A percentile compares a stretch with the other conserved stretches of the same genome.
Conservation (phyloP, 2,329 filamentous ascomycete genomes). For the Neurospora sp. region DNA sequence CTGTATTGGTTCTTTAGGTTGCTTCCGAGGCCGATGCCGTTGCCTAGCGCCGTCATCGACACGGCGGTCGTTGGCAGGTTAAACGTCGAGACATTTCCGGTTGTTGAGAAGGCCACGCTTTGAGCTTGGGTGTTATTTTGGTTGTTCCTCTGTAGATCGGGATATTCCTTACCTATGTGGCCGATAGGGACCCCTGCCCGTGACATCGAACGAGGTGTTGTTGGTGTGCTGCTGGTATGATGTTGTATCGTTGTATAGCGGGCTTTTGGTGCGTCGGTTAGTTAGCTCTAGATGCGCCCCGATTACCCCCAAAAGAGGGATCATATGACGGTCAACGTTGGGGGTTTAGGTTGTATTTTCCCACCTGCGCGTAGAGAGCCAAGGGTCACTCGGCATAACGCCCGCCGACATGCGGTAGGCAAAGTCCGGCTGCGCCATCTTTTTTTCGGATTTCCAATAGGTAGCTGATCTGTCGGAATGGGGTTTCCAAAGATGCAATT, state of each 20-base stretch:
- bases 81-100: constrained; percentile 24
- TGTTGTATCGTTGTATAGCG: constrained; percentile 23
- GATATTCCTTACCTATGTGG: constrained; percentile 23
- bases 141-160: constrained; percentile 12
- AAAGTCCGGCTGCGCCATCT: constrained; percentile 38
- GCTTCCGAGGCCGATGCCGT: background rate
- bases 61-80: constrained; percentile 22
- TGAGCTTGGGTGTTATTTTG: constrained; percentile 18
- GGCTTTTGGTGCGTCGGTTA: constrained; percentile 18
- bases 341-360: constrained; percentile 20
- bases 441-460: constrained; percentile 13
- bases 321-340: background rate
- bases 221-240: constrained; percentile 18
- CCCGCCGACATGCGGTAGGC: constrained; percentile 36
- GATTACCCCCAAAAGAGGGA: constrained; percentile 7
- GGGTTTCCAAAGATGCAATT: background rate
- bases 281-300: constrained; percentile 13
- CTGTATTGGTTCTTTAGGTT: constrained; percentile 23
- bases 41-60: constrained; percentile 14
- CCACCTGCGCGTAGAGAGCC: constrained; percentile 44
- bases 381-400: constrained; percentile 34
- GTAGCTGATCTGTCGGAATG: background rate
- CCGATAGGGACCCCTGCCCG: constrained; percentile 19
- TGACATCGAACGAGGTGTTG: constrained; percentile 22
- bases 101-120: constrained; percentile 34